phyloP scores from a whole-genome alignment of 192 early-diverging fungal species.

The Spizellomyces sp. region DNA sequence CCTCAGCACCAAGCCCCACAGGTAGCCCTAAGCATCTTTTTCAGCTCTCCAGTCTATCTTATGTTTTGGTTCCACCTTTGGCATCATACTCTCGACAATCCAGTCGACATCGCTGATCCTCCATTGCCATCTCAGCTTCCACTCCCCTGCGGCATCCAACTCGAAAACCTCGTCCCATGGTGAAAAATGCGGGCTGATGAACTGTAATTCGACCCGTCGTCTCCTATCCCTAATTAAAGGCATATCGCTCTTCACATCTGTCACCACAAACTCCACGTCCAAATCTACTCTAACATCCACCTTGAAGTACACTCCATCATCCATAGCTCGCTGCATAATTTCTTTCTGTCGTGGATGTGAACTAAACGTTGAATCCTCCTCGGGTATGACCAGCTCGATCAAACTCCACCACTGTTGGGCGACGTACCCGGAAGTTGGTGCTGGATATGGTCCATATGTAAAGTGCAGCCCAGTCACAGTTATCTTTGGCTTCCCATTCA shows the following conservation, averaged over 20 bases:
- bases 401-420: slow-evolving; percentile 47
- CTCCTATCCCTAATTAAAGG: slow-evolving; percentile 45
- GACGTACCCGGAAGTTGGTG: slow-evolving; percentile 36
- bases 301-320: slow-evolving; percentile 42
- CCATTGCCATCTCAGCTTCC: slow-evolving; percentile 45
- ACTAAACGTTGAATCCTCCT: slow-evolving; percentile 22
- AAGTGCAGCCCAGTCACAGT: slow-evolving; percentile 39
- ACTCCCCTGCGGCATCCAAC: slow-evolving; percentile 24
- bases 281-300: slow-evolving; percentile 31
- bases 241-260: slow-evolving; percentile 33
- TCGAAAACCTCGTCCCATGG: slow-evolving; percentile 56
- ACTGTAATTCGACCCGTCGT: slow-evolving; percentile 40
- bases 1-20: too few species aligned
- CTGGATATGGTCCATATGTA: slow-evolving; percentile 49
- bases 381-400: slow-evolving; percentile 42
- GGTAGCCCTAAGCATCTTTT: too few species aligned
- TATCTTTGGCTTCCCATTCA: slow-evolving; percentile 19
- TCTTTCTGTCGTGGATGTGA: slow-evolving; percentile 42
- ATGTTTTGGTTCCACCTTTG: slow-evolving; percentile 7
- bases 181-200: slow-evolving; percentile 52
- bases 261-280: slow-evolving; percentile 39
- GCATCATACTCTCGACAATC: slow-evolving; percentile 29
- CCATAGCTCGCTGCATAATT: slow-evolving; percentile 39
- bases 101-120: slow-evolving; percentile 40
- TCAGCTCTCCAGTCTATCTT: slow-evolving; percentile 9